Evolutionary conservation across 305 asterid genomes (phyloP).

Genomic region (Striga hermonthica): DNA sequence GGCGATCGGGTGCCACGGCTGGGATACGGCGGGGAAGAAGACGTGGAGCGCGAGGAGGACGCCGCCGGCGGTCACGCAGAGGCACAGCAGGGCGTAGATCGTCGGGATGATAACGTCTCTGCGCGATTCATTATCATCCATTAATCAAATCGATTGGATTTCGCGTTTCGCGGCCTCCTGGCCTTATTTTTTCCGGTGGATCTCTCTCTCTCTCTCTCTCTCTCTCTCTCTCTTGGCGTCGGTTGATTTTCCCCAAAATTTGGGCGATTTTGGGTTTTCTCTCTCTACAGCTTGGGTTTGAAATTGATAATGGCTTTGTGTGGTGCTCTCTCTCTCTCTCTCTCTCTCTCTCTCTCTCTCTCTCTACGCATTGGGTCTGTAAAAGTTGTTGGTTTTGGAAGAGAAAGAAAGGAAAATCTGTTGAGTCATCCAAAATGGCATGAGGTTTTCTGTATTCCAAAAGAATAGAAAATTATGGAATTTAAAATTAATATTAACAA

Average conservation of each 20-base stretch:
- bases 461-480: too few relatives aligned
- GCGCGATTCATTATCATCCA: slow-evolving; percentile 48
- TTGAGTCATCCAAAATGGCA: too few relatives aligned
- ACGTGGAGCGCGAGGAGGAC: slow-evolving; percentile 42
- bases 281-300: too few relatives aligned
- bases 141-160: slow-evolving; percentile 8
- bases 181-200: not conserved
- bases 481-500: too few relatives aligned
- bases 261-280: too few relatives aligned
- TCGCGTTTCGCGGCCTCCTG: too few relatives aligned
- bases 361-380: not conserved
- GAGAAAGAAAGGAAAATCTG: too few relatives aligned
- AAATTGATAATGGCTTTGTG: too few relatives aligned
- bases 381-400: too few relatives aligned
- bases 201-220: not conserved
- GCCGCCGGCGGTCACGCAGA: slow-evolving; percentile 53
- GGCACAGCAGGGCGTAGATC: slow-evolving; percentile 46
- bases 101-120: slow-evolving; percentile 49
- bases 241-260: too few relatives aligned
- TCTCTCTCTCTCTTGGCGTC: not conserved
- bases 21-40: slow-evolving; percentile 39
- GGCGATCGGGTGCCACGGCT: slow-evolving; percentile 52
- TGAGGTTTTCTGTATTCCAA: too few relatives aligned
- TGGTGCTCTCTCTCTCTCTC: not conserved
- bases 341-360: slow-evolving; percentile 21